Base-by-base conservation (phyloP, 345 rosid species). In the Populus alba region DNA sequence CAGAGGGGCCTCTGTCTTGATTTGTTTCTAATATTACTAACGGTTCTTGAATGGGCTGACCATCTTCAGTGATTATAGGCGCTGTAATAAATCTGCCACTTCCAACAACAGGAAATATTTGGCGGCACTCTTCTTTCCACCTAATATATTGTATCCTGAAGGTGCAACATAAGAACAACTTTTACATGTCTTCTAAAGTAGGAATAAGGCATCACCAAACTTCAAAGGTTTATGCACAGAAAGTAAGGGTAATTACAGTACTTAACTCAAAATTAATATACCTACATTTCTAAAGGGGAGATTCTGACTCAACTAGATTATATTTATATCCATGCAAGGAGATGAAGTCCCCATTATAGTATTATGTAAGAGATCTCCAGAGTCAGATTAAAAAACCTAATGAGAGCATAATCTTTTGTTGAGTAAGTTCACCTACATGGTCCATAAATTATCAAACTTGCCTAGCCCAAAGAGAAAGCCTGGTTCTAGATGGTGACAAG, bases 11-110 rank as follows among this genome's bases (percentile, higher is more conserved):
- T 80, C 80, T 83, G 51, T 85, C 87, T 84, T 88, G 80, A 77
- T 82, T 88, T 78, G 91, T 90, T 89, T 94, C 92, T 77, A 86
- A 82, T 65, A 90, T 84, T 37, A 92, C 96, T 75, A 94, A 75
- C 82, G 98, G 98, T 70, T 97, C 97, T 18, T 78, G 85, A 83
- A 90, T 89, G 74, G 99, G 92, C 78, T 87, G 89, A 76, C 98
- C 97, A 73, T 90, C 89, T 66, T 89, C 94, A 8, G 97, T 89
- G 72, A 97, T 90, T 73, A 91, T 92, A 72, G 99, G 99, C 31
- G 99, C 97, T 39, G 99, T 94, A 61, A 94, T 84, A 78, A 84
- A 92, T 49, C 86, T 89, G 31, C 99, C 98, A 82, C 98, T 94
- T 76, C 98, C 99, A 10, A 92, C 81, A 68, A 94, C 87, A 2